These are phyloP conservation scores for Fonsecaea nubica DNA, from an alignment of 2,329 filamentous ascomycete genomes.

Conservation along the genomic window DNA sequence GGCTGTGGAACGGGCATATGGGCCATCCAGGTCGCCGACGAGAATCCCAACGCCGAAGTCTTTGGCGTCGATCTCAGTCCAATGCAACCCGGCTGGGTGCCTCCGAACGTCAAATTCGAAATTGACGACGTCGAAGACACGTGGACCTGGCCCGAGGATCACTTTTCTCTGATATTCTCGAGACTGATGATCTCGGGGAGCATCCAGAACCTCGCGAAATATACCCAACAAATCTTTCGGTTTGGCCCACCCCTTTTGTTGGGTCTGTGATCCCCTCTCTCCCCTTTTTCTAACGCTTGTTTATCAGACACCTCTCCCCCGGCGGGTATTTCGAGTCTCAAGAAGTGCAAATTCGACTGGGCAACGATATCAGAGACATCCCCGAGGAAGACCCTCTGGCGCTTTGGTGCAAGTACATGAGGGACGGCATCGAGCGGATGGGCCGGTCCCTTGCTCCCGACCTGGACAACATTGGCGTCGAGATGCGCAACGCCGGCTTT, in stretches of 20 bases:
- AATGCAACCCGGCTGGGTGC: conserved; percentile 48
- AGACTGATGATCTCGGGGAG: conserved; percentile 60
- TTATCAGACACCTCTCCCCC: conserved; percentile 39
- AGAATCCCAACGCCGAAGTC: conserved; percentile 39
- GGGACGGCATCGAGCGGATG: not conserved
- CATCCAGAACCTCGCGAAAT: conserved; percentile 60
- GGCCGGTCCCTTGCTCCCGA: not conserved
- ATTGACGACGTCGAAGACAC: conserved; percentile 64
- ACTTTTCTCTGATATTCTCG: conserved; percentile 67
- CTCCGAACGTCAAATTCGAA: conserved; percentile 62
- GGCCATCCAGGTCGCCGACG: conserved; percentile 48
- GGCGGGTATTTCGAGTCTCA: conserved; percentile 52
- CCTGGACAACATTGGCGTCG: conserved; percentile 27
- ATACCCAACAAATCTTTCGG: conserved; percentile 29
- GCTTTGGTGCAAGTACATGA: not conserved
- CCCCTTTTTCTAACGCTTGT: no score
- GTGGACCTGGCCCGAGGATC: conserved; percentile 60
- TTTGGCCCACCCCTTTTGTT: not conserved
- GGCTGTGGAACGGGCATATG: conserved; percentile 47
- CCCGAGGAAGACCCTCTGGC: no score
- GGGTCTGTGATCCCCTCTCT: no score
- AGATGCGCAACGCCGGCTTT: conserved; percentile 42
- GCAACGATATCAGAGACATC: not conserved
- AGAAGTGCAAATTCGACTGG: conserved; percentile 35
- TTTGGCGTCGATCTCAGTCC: conserved; percentile 38